A percentile compares a stretch with the other conserved stretches of the same genome.
Evolutionary conservation across 805 yeast genomes (phyloP).

Genomic region (Yarrowia sp.): DNA sequence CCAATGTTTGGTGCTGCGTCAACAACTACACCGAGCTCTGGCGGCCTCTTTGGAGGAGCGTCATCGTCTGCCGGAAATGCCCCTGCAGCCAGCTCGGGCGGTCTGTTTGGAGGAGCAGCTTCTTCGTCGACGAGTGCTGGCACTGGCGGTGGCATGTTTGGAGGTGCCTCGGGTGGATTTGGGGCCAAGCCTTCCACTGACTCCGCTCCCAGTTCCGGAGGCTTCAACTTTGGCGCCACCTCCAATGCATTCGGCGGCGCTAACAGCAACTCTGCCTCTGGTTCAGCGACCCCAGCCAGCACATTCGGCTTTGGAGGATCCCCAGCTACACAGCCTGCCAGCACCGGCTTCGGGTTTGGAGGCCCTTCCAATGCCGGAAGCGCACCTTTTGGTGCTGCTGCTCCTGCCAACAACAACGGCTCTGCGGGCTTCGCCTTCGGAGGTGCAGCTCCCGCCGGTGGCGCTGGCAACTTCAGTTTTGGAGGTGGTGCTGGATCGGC

Average conservation of each 20-base stretch:
- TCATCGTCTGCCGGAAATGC: background rate
- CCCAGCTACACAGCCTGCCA: background rate
- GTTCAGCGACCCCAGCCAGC: background rate
- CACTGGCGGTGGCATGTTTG: background rate
- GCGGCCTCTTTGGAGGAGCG: conserved; percentile 3
- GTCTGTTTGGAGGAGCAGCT: conserved; percentile 6
- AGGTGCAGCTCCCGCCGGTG: background rate
- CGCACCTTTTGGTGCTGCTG: background rate
- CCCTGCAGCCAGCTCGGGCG: background rate
- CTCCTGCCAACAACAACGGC: background rate
- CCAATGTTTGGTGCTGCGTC: conserved; percentile 7
- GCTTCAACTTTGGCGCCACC: conserved; percentile 11
- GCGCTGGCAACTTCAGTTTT: conserved; percentile 6
- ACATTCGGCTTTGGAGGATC: conserved; percentile 24
- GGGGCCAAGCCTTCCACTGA: conserved; percentile 1
- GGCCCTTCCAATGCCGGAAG: background rate
- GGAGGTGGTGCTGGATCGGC: conserved; percentile 3
- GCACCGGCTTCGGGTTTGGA: conserved; percentile 4
- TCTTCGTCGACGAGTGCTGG: background rate
- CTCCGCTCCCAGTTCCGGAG: conserved; percentile 1
- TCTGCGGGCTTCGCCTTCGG: conserved; percentile 12
- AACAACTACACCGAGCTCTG: background rate
- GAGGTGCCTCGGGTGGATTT: conserved; percentile 1
- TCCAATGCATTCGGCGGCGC: conserved; percentile 16
- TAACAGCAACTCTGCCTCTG: background rate